phyloP scores from a whole-genome alignment of 2,329 filamentous ascomycete species.

The Apiospora saccharicola region DNA sequence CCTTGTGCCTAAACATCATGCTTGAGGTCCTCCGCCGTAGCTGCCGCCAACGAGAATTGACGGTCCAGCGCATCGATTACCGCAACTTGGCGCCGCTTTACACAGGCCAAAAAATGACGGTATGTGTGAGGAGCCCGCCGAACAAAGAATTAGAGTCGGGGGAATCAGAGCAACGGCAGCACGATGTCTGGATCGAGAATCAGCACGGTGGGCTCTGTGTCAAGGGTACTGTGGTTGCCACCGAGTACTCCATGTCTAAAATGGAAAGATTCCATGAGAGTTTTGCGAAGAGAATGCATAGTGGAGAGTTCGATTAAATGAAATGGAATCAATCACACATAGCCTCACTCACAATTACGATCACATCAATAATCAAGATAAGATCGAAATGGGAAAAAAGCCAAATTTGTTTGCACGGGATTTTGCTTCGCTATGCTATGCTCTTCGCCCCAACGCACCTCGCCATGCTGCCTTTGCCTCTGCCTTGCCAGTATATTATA shows the following conservation, averaged over 20 bases:
- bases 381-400: neutral
- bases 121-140: slow-evolving; percentile 66
- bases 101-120: slow-evolving; percentile 71
- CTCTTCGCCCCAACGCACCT: neutral
- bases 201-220: slow-evolving; percentile 68
- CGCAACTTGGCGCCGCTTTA: slow-evolving; percentile 84
- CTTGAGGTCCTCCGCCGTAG: slow-evolving; percentile 63
- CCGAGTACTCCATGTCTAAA: neutral
- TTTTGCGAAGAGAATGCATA: too few species aligned
- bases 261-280: too few species aligned
- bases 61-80: slow-evolving; percentile 72
- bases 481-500: neutral
- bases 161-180: slow-evolving; percentile 43
- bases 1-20: slow-evolving; percentile 80
- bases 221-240: slow-evolving; percentile 55
- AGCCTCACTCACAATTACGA: too few species aligned
- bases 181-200: slow-evolving; percentile 71
- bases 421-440: slow-evolving; percentile 17
- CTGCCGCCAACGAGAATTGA: slow-evolving; percentile 43
- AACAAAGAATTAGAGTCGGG: slow-evolving; percentile 40
- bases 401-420: neutral
- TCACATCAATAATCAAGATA: neutral
- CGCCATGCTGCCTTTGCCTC: slow-evolving; percentile 15
- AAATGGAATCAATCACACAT: too few species aligned
- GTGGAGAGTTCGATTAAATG: too few species aligned